Evolutionary conservation across 176 grass and related monocot genomes (phyloP).

Genomic region (Bromus sterilis): DNA sequence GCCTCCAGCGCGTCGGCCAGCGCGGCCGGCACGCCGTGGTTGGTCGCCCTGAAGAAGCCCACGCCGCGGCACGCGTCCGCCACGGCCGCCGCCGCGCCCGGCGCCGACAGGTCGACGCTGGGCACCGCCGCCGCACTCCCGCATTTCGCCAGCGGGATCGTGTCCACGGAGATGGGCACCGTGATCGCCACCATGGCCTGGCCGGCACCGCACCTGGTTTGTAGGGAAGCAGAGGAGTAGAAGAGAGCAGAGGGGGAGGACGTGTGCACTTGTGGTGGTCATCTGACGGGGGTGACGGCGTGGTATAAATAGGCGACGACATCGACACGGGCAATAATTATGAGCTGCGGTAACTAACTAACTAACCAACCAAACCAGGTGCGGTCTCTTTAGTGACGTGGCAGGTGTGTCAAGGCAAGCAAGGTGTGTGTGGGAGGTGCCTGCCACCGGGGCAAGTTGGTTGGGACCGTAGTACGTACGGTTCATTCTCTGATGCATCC

Average conservation of each 20-base stretch:
- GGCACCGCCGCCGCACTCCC: conserved; percentile 1
- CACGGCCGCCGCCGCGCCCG: conserved; percentile 24
- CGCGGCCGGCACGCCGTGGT: conserved; percentile 52
- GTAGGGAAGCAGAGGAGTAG: background rate
- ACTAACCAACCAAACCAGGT: background rate
- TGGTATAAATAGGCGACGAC: conserved; percentile 34
- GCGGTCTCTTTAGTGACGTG: background rate
- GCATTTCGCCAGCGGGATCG: conserved; percentile 10
- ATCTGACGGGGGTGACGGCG: background rate
- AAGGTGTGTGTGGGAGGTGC: too few relatives aligned
- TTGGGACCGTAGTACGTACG: too few relatives aligned
- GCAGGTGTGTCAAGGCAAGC: too few relatives aligned
- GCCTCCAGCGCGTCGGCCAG: conserved; percentile 43
- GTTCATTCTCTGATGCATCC: too few relatives aligned
- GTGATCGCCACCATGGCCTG: conserved; percentile 36
- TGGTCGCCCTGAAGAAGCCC: conserved; percentile 70
- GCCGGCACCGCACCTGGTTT: background rate
- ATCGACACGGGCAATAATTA: background rate
- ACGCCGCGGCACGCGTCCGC: conserved; percentile 49
- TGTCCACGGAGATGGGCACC: conserved; percentile 7
- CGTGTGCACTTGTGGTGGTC: background rate
- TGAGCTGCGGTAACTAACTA: background rate
- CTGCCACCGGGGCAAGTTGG: too few relatives aligned
- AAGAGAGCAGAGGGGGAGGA: background rate
- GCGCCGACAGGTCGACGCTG: conserved; percentile 30